Evolutionary conservation across 345 rosid genomes (phyloP), one percentile per base, ranked within the genome.

Genomic region (Lenwebbia sp.): DNA sequence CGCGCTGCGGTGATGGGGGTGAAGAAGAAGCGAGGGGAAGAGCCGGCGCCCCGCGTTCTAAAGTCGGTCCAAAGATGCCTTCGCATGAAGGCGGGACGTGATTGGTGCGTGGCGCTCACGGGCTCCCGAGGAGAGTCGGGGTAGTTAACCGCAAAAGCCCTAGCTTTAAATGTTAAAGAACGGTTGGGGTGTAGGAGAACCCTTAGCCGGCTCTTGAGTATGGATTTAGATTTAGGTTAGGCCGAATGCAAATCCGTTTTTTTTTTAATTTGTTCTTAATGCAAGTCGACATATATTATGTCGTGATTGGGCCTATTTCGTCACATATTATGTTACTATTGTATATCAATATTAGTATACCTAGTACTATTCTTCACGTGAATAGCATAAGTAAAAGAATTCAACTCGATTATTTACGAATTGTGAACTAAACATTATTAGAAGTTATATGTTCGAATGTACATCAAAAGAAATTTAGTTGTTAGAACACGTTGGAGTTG

Each of bases 11-110:
- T 33, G 58, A 47, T n/a, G 56, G 54, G 15, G 49, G 0, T 44
- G 51, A 10, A 44, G 5, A 2, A 40, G 41, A 49, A 10, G 51
- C 13, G 51, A 49, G 10, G 51, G 51, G 51, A 49, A 11, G 47
- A 44, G 47, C 9, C 41, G 41, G 9, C 51, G 51, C 7, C 50
- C 50, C 50, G 47, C 47, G 47, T n/a, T 44, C 47, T 44, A 44
- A 44, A 44, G 47, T 44, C 87, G 84, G 85, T 82, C 87, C 85
- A 83, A 83, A 86, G 85, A 86, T 86, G 87, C 87, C 87, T 62
- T 60, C 52, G 87, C 87, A 86, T 86, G 13, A 40, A 86, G 53
- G 52, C 22, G n/a, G 14, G 33, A 51, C 52, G 49, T 33, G 62
- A 62, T 86, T 86, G 87, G 85, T 5, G 33, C 85, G 82, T 86